These are phyloP conservation scores for Schizophyllum amplum DNA, from an alignment of 1,284 basidiomycete genomes.

Conservation along the genomic window DNA sequence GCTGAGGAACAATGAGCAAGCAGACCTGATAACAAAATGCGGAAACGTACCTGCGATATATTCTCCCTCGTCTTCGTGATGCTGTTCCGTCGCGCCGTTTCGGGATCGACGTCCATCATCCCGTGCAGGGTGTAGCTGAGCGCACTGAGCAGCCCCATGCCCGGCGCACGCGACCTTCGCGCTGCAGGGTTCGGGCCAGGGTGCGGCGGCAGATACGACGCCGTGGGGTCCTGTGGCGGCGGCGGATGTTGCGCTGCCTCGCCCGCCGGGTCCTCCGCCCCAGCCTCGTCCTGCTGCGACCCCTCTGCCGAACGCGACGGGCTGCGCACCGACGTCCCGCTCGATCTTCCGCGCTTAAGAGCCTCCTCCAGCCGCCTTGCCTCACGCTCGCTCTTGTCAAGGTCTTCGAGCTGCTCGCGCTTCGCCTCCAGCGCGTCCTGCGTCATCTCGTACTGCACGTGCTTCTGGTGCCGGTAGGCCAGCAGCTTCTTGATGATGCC, in stretches of 20 bases:
- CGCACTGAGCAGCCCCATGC: conserved; percentile 86
- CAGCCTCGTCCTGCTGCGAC: conserved; percentile 23
- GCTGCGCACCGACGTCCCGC: conserved; percentile 18
- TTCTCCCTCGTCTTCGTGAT: conserved; percentile 93
- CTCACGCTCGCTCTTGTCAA: conserved; percentile 90
- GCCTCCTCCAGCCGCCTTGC: conserved; percentile 87
- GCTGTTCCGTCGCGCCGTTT: conserved; percentile 85
- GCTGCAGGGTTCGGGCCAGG: conserved; percentile 59
- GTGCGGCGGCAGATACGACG: conserved; percentile 60
- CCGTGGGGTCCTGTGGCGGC: conserved; percentile 19
- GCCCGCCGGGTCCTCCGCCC: conserved; percentile 10
- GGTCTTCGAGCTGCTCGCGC: conserved; percentile 79
- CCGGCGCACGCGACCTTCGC: conserved; percentile 48
- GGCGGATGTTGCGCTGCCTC: conserved; percentile 15
- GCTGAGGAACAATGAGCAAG: conserved; percentile 34
- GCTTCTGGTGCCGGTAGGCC: conserved; percentile 95
- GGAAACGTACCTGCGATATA: conserved; percentile 73
- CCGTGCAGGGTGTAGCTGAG: conserved; percentile 92
- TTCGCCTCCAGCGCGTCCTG: conserved; percentile 87
- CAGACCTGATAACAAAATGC: conserved; percentile 1
- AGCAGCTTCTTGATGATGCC: conserved; percentile 91
- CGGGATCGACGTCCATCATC: conserved; percentile 98
- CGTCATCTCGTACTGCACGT: conserved; percentile 96
- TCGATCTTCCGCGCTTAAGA: conserved; percentile 49
- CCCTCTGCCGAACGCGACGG: conserved; percentile 22